These are phyloP conservation scores for Aureobasidium subglaciale DNA, from an alignment of 2,329 filamentous ascomycete genomes.

Conservation along the genomic window DNA sequence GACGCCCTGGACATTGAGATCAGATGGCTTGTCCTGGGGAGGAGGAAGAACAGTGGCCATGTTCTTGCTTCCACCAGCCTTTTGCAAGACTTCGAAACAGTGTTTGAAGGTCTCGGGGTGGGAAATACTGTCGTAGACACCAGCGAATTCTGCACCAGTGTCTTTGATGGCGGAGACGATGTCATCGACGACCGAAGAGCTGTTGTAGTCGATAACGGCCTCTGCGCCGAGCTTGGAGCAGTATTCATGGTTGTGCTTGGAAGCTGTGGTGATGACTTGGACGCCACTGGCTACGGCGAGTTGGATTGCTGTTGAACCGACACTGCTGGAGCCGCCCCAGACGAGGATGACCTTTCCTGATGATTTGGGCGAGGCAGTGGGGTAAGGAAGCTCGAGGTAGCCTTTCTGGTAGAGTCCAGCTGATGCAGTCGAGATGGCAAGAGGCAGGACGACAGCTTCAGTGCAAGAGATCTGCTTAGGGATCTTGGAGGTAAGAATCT, in stretches of 20 bases:
- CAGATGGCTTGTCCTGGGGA: conserved; percentile 22
- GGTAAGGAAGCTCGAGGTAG: conserved; percentile 34
- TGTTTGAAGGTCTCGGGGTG: conserved; percentile 15
- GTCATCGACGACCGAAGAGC: conserved; percentile 29
- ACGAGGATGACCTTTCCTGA: conserved; percentile 33
- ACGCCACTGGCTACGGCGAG: conserved; percentile 31
- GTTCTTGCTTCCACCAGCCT: conserved; percentile 17
- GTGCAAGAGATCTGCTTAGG: conserved; percentile 33
- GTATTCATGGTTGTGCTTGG: conserved; percentile 28
- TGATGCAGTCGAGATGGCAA: conserved; percentile 39
- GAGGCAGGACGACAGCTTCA: conserved; percentile 36
- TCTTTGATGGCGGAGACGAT: conserved; percentile 33
- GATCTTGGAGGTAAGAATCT: conserved; percentile 31
- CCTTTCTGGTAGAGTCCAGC: conserved; percentile 36
- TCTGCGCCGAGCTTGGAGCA: conserved; percentile 26
- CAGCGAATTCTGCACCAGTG: conserved; percentile 33
- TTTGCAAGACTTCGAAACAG: conserved; percentile 16
- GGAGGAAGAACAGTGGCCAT: conserved; percentile 17
- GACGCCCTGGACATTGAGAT: conserved; percentile 24
- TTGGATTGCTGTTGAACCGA: conserved; percentile 29
- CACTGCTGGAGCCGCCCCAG: conserved; percentile 32
- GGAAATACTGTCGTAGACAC: conserved; percentile 35
- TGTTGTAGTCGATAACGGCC: conserved; percentile 30
- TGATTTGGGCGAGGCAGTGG: conserved; percentile 27
- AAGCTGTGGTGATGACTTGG: conserved; percentile 29